A percentile compares a stretch with the other conserved stretches of the same genome.
phyloP scores from a whole-genome alignment of 2,329 filamentous ascomycete species.

The Trichoderma gracile region DNA sequence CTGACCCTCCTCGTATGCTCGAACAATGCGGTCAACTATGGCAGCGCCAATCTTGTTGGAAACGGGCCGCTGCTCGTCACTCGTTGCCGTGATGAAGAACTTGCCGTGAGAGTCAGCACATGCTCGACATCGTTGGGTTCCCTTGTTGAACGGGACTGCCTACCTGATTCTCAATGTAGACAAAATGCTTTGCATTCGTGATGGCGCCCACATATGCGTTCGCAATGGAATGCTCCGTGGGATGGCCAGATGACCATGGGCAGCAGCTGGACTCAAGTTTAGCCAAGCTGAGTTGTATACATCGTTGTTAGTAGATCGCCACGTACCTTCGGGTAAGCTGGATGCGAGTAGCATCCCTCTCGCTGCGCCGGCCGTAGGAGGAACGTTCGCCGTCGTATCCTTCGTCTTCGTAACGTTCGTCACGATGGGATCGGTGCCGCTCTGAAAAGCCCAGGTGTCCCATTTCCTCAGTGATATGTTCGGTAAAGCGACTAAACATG shows the following conservation, averaged over 20 bases:
- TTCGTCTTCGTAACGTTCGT: conserved; percentile 1
- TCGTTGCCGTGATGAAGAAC: conserved; percentile 86
- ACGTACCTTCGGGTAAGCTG: conserved; percentile 54
- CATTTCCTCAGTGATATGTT: conserved; percentile 13
- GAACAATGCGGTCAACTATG: conserved; percentile 74
- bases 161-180: conserved; percentile 77
- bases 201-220: conserved; percentile 81
- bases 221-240: conserved; percentile 73
- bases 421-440: not conserved
- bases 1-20: conserved; percentile 65
- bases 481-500: conserved; percentile 8
- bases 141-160: not conserved
- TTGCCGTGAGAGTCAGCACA: conserved; percentile 36
- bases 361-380: conserved; percentile 5
- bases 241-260: conserved; percentile 54
- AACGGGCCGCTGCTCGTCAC: conserved; percentile 68
- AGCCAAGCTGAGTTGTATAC: not conserved
- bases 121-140: not conserved
- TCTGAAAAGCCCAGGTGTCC: conserved; percentile 14
- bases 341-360: conserved; percentile 42
- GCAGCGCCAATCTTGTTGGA: conserved; percentile 76
- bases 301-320: not conserved
- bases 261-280: conserved; percentile 41
- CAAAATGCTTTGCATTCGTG: conserved; percentile 65
- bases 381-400: not conserved